Base-by-base conservation (phyloP, 225 moss, liverwort and hornwort genomes). In the Physcomitrellopsis africana region DNA sequence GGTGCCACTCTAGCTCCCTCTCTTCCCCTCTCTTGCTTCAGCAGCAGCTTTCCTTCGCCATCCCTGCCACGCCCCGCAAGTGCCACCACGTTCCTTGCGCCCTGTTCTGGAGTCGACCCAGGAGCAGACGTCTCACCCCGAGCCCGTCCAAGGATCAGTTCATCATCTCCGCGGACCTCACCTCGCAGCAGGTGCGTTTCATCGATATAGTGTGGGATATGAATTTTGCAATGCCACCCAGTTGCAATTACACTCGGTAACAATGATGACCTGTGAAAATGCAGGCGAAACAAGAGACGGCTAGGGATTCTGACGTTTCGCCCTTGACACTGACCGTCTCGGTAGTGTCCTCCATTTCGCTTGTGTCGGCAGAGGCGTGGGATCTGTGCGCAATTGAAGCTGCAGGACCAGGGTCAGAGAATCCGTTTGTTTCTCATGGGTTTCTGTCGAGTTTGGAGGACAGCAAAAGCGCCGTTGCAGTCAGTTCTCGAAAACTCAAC, bases 391-490 rank as follows among this genome's bases (percentile, higher is more conserved):
- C 99, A 56, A n/a, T 82, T 18, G 94, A 93, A 77, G 89, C 95
- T 78, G 83, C 93, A 41, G 86, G 93, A 44, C 61, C 75, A 10
- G 93, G 86, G 27, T 83, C 87, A 14, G 44, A 81, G 60, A 99
- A 99, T 73, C 99, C 99, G 2, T 99, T 99, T 70, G 88, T 99
- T 43, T 62, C 85, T 43, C 93, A 99, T 73, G 90, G 89, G 72
- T 99, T 99, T 82, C 76, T 99, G 13, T 90, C 90, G 2, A 99
- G 93, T 77, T 90, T 99, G 9, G 99, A 95, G 70, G 99, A 99
- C 63, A 99, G 99, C 87, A 99, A 92, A 81, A 95, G 99, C 75
- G 93, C 95, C 56, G 80, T 83, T 72, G 89, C 82, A 81, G 97
- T 99, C 29, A 81, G 86, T 85, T 72, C 68, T 72, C 47, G 29